Evolutionary conservation across 495 filamentous ascomycete genomes (phyloP).

Genomic region (Pyrenula massariospora): DNA sequence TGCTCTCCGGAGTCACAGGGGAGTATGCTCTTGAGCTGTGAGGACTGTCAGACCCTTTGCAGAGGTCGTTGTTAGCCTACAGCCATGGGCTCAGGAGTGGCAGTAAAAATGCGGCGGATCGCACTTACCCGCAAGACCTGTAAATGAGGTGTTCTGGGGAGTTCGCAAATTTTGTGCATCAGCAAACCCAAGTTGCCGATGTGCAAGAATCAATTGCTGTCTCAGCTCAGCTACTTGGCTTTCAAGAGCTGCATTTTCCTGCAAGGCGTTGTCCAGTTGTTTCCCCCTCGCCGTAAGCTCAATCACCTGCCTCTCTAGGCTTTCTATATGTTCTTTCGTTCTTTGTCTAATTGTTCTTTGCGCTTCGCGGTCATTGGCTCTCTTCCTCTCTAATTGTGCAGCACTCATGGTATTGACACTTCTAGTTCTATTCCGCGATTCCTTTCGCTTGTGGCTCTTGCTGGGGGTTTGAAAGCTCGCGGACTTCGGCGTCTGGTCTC

Average conservation of each 20-base stretch:
- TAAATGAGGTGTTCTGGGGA: neutral
- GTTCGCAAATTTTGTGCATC: neutral
- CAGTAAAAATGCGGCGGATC: too few relatives aligned
- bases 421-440: slow-evolving; percentile 45
- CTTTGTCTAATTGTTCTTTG: slow-evolving; percentile 50
- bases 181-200: neutral
- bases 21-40: neutral
- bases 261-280: slow-evolving; percentile 33
- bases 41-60: neutral
- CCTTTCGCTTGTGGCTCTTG: slow-evolving; percentile 19
- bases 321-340: slow-evolving; percentile 48
- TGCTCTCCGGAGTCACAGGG: neutral
- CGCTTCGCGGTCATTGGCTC: slow-evolving; percentile 52
- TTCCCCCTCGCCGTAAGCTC: slow-evolving; percentile 34
- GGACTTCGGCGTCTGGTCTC: neutral
- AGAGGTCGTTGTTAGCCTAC: neutral
- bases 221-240: slow-evolving; percentile 34
- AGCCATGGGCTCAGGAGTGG: too few relatives aligned
- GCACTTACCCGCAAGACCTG: neutral
- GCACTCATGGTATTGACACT: slow-evolving; percentile 46
- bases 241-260: slow-evolving; percentile 42
- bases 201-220: slow-evolving; percentile 21
- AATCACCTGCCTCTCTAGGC: slow-evolving; percentile 35
- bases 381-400: slow-evolving; percentile 50
- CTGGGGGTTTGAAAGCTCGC: neutral